Evolutionary conservation across 1,284 basidiomycete genomes (phyloP), one percentile per base, ranked within the genome.

Genomic region (Puccinia sorghi): DNA sequence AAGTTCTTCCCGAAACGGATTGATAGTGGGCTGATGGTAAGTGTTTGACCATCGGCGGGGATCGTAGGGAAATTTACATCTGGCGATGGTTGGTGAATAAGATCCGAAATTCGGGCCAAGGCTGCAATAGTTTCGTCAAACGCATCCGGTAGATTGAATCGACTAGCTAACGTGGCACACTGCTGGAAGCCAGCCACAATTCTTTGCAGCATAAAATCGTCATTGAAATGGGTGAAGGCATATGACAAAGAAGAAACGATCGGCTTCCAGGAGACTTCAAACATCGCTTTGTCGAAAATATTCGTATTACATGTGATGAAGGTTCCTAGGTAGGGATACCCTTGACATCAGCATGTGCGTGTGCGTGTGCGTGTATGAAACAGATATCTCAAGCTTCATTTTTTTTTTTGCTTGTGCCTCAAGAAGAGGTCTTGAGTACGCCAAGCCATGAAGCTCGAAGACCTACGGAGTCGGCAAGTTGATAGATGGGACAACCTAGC

Each of bases 121-220:
- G 94, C 94, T 63, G 92, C 88, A 11, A 99, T 94, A 73, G 97
- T 93, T 81, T 92, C 96, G 86, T 99, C 97, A 84, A 99, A 97
- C 6, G 98, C 94, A 83, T 98, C 94, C 0, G 93, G 93, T 72
- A 98, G 88, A 66, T 89, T 88, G 85, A 96, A 97, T 81, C 90
- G 90, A 37, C 92, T 90, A 0, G 97, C 97, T 9, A 99, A 87
- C 0, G 93, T 94, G 0, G 96, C 97, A 82, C 94, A 97, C 86
- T 99, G 94, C 78, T 93, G 88, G 86, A 98, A 97, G 15, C 94
- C 97, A 39, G 93, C 90, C 82, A 99, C 96, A 20, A 94, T 91
- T 43, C 92, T 90, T 85, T 99, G 94, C 61, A 97, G 94, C 82
- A 97, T 90, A 85, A 95, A 93, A 85, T 99, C 97, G 84, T 99